Evolutionary conservation across 176 grass and related monocot species (phyloP), one percentile per base, ranked within the genome.

Genomic region (Phyllostachys edulis): DNA sequence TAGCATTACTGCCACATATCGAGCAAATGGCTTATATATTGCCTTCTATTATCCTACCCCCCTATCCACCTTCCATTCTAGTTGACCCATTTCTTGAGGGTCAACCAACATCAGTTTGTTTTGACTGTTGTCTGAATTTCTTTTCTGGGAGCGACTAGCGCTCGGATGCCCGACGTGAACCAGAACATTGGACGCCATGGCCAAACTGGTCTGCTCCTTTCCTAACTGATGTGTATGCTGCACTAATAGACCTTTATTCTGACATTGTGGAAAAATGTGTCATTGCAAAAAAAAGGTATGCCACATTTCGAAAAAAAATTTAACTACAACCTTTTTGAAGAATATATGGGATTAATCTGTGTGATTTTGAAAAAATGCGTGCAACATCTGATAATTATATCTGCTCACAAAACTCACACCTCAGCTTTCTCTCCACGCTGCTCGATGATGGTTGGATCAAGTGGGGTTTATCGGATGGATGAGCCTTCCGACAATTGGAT

Each of bases 391-490:
- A 67, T 76, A 79, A 23, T 73, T 70, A 5, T 57, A 54, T 51
- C 20, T 55, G 8, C n/a, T 23, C 23, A 44, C 18, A 73, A 84
- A 68, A 68, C 70, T 26, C 2, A 0, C 45, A 46, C 27, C 26
- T 45, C 18, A 57, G 6, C 51, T 85, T 66, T 46, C 74, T 47
- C 26, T 73, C 9, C 29, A 44, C n/a, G 9, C 76, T 46, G 8
- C 34, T 63, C 11, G 2, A 71, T 83, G 18, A 37, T 88, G 50
- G 3, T 79, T 65, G 46, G 70, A 89, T 76, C 54, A 77, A 77
- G 32, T 82, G 67, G 37, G 29, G 9, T 63, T 82, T 82, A 50
- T 50, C 27, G 11, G 73, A 34, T 41, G 56, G 26, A 83, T 71
- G 66, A 54, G 65, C 24, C 21, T 6, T 71, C n/a, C 60, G 46